These are phyloP conservation scores for Acanthamoeba healyi DNA, from an alignment of 208 protist genomes.

Conservation along the genomic window DNA sequence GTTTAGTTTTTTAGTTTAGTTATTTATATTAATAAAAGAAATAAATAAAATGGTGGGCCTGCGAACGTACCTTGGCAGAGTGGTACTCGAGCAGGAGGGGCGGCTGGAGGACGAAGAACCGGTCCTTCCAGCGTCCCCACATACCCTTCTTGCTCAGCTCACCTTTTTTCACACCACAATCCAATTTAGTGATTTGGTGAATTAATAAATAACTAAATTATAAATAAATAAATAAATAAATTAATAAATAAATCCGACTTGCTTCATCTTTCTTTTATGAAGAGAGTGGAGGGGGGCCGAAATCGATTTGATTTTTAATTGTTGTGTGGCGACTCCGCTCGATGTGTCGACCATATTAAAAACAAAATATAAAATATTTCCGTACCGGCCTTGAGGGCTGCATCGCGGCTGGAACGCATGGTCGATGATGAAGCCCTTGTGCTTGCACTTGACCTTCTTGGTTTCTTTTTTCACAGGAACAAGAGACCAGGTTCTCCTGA, in stretches of 20 bases:
- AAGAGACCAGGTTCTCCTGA: neutral
- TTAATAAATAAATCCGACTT: neutral
- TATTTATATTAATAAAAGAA: no score
- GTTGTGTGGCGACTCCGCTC: no score
- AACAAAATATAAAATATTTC: neutral
- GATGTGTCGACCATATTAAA: no score
- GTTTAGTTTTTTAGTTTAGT: neutral
- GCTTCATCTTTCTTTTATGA: no score
- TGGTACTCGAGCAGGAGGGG: constrained; percentile 44
- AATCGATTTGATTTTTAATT: no score
- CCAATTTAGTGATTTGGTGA: neutral
- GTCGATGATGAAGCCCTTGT: no score
- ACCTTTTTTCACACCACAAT: neutral
- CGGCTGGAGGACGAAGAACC: constrained; percentile 53
- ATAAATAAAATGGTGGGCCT: neutral
- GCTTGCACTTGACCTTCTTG: no score
- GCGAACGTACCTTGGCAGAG: neutral
- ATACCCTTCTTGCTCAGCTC: constrained; percentile 60
- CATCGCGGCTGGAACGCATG: neutral
- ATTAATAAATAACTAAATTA: neutral
- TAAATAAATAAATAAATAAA: neutral
- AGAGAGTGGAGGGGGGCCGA: no score
- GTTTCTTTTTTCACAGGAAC: neutral
- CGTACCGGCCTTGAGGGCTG: neutral
- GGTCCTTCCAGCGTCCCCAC: constrained; percentile 55